These are phyloP conservation scores for Parasarocladium wereldwijsianum DNA, from an alignment of 2,329 filamentous ascomycete genomes.

Conservation along the genomic window DNA sequence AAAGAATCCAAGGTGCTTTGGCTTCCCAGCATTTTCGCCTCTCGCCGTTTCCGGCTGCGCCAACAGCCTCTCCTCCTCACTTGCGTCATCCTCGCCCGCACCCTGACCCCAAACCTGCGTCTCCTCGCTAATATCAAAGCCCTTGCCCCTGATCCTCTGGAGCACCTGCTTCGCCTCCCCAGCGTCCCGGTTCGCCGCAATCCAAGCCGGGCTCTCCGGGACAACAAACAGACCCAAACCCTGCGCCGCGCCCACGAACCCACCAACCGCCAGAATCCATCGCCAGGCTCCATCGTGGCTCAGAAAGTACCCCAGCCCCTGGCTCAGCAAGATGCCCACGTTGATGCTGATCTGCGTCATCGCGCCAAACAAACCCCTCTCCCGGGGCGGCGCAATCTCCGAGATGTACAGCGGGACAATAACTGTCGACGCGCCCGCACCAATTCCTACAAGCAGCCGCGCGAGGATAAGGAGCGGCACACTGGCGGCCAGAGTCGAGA, in stretches of 20 bases:
- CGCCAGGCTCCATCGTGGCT: constrained; percentile 72
- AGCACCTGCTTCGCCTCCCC: constrained; percentile 51
- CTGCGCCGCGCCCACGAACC: constrained; percentile 53
- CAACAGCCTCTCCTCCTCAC: constrained; percentile 60
- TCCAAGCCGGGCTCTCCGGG: constrained; percentile 79
- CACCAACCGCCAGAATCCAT: constrained; percentile 62
- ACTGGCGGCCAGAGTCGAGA: constrained; percentile 58
- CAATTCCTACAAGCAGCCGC: constrained; percentile 66
- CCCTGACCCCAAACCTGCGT: constrained; percentile 43
- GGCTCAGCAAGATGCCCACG: constrained; percentile 70
- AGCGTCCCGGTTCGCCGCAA: constrained; percentile 52
- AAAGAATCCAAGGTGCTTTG: constrained; percentile 40
- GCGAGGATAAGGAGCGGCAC: constrained; percentile 58
- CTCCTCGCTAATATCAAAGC: constrained; percentile 59
- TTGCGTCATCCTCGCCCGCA: constrained; percentile 21
- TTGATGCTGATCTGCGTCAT: constrained; percentile 94
- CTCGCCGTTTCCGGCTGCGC: constrained; percentile 14
- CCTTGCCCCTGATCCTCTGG: constrained; percentile 58
- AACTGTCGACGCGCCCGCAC: constrained; percentile 78
- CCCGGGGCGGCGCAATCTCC: constrained; percentile 64
- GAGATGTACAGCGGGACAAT: constrained; percentile 91
- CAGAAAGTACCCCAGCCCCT: constrained; percentile 75
- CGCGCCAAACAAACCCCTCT: constrained; percentile 64
- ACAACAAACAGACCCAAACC: constrained; percentile 57
- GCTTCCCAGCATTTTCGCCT: constrained; percentile 8